phyloP scores from a whole-genome alignment of 106 monocot species.

The Dendrobium officinale region DNA sequence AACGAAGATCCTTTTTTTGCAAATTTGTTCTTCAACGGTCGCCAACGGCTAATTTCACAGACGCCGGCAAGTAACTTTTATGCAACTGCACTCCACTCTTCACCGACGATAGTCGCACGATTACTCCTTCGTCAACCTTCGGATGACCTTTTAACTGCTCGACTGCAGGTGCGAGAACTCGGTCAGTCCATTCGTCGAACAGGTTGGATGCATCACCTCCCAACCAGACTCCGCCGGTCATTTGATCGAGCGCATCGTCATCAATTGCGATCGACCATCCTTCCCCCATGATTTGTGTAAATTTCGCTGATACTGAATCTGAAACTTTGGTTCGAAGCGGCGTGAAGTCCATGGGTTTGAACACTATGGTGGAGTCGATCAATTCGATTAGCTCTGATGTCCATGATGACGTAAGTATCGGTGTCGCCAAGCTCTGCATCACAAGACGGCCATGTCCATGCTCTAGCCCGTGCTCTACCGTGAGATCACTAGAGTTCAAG shows the following conservation, averaged over 20 bases:
- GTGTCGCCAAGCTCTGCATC: not conserved
- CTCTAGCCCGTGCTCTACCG: constrained; percentile 65
- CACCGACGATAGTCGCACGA: constrained; percentile 27
- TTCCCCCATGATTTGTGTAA: constrained; percentile 26
- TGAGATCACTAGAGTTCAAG: constrained; percentile 72
- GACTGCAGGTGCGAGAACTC: constrained; percentile 38
- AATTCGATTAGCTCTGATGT: constrained; percentile 34
- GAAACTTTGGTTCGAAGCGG: constrained; percentile 29
- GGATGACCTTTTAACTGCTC: constrained; percentile 30
- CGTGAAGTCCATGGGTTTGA: constrained; percentile 77
- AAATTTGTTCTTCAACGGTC: not conserved
- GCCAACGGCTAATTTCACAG: constrained; percentile 25
- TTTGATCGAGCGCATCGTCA: constrained; percentile 49
- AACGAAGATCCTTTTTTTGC: not conserved
- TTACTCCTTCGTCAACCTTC: constrained; percentile 6
- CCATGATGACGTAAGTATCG: constrained; percentile 9
- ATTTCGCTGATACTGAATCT: constrained; percentile 42
- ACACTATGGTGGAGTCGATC: constrained; percentile 57
- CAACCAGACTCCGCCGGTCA: constrained; percentile 67
- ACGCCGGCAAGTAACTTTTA: constrained; percentile 20
- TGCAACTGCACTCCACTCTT: constrained; percentile 5
- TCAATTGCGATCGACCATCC: constrained; percentile 31
- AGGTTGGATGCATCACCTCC: constrained; percentile 11
- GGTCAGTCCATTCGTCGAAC: constrained; percentile 65
- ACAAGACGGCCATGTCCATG: constrained; percentile 20